Evolutionary conservation across 2,329 filamentous ascomycete species (phyloP), one percentile per base, ranked within the genome.

Genomic region (Diaporthe vexans): DNA sequence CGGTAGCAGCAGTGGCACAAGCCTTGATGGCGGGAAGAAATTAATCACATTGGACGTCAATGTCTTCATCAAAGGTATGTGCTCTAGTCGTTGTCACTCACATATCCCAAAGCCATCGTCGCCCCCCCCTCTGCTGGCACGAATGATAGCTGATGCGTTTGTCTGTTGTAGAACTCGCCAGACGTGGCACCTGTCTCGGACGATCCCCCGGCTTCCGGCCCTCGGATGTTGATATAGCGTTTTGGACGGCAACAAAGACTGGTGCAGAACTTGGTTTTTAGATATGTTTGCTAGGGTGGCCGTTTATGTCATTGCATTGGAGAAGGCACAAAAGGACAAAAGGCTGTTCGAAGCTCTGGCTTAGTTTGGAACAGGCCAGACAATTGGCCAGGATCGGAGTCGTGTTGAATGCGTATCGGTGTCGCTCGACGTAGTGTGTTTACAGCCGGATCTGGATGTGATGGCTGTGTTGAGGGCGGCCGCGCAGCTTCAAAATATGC

Each of bases 161-260:
- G 19, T 72, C 2, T 10, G 24, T 26, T 21, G n/a, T 70, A 82
- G 82, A 82, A 75, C 71, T 84, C n/a, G 77, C 77, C 4, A 48
- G 73, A 1, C 76, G 79, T 1, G 78, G 74, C 1, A 79, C 78
- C 0, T 84, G 82, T 71, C 75, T 84, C 0, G 81, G 81, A 1
- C 75, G 80, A 40, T 76, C 81, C 4, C 81, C 82, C 2, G 82
- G 81, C 0, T 80, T 83, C 68, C 78, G 78, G 19, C 75, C 75
- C 24, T 37, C 54, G 19, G 80, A 82, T 54, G 78, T 84, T 21
- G 80, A 82, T 46, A 57, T 73, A 9, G 80, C 82, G 26, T 80
- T 81, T 67, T 79, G 80, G 78, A 73, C 57, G 43, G 74, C 71
- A 15, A 65, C 59, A 9, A 73, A 68, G 46, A 73, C 33, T 40